phyloP scores from a whole-genome alignment of 2,329 filamentous ascomycete species.

The Aspergillus bombycis region DNA sequence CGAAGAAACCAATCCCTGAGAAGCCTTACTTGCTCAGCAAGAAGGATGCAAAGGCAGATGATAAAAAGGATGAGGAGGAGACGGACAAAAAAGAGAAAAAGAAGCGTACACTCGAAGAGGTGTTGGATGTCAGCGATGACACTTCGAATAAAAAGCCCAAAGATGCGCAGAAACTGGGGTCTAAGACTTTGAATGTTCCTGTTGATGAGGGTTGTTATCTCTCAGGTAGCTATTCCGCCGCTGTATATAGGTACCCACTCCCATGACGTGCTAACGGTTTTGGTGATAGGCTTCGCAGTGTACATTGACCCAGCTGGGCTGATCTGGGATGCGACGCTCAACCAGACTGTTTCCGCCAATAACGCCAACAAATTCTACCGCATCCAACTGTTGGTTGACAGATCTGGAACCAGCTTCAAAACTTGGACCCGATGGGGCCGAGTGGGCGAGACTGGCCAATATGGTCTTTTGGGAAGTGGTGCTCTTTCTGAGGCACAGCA shows the following conservation, averaged over 20 bases:
- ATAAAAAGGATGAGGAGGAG: constrained; percentile 20
- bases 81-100: constrained; percentile 39
- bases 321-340: constrained; percentile 79
- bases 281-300: constrained; percentile 47
- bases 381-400: constrained; percentile 61
- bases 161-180: constrained; percentile 50
- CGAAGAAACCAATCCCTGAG: constrained; percentile 45
- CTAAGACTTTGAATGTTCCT: constrained; percentile 47
- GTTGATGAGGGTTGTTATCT: constrained; percentile 47
- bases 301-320: constrained; percentile 67
- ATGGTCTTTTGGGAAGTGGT: constrained; percentile 43
- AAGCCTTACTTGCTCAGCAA: constrained; percentile 39
- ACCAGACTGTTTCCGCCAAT: constrained; percentile 70
- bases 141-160: constrained; percentile 36
- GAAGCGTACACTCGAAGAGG: constrained; percentile 28
- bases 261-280: not conserved
- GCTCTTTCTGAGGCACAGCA: constrained; percentile 43
- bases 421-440: constrained; percentile 83
- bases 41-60: constrained; percentile 14
- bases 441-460: constrained; percentile 61
- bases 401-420: constrained; percentile 45
- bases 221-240: not conserved
- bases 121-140: constrained; percentile 25
- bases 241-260: not conserved
- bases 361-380: constrained; percentile 88